phyloP scores from a whole-genome alignment of 805 yeast species.

The Candida michaelii region DNA sequence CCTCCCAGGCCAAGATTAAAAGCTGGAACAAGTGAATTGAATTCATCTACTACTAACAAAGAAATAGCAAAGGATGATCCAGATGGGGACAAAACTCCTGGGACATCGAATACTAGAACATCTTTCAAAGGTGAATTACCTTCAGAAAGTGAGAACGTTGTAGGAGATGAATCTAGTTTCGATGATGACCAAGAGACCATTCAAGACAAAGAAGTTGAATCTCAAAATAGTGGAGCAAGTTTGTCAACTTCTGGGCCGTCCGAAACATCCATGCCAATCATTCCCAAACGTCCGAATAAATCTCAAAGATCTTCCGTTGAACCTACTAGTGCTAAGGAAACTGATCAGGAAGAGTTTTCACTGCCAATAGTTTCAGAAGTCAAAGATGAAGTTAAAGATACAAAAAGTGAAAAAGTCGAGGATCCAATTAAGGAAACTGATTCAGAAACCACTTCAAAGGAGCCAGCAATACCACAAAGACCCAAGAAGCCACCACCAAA shows the following conservation, averaged over 20 bases:
- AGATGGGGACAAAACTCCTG: constrained; percentile 35
- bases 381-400: constrained; percentile 3
- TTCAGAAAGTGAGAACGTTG: constrained; percentile 16
- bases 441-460: too few species aligned
- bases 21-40: not conserved
- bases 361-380: not conserved
- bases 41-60: not conserved
- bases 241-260: not conserved
- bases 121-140: constrained; percentile 27
- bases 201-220: constrained; percentile 21
- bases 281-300: constrained; percentile 13
- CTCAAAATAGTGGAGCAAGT: not conserved
- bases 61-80: not conserved
- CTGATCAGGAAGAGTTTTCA: constrained; percentile 1
- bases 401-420: not conserved
- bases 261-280: constrained; percentile 8
- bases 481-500: constrained; percentile 55
- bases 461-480: constrained; percentile 6
- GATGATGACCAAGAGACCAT: constrained; percentile 34
- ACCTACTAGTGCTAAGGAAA: constrained; percentile 10
- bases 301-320: constrained; percentile 7
- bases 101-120: constrained; percentile 28
- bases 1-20: constrained; percentile 11
- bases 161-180: constrained; percentile 22
- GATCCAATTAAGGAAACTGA: not conserved